These are phyloP conservation scores for Babesia gibsoni DNA, from an alignment of 169 alveolate genomes.

Conservation along the genomic window DNA sequence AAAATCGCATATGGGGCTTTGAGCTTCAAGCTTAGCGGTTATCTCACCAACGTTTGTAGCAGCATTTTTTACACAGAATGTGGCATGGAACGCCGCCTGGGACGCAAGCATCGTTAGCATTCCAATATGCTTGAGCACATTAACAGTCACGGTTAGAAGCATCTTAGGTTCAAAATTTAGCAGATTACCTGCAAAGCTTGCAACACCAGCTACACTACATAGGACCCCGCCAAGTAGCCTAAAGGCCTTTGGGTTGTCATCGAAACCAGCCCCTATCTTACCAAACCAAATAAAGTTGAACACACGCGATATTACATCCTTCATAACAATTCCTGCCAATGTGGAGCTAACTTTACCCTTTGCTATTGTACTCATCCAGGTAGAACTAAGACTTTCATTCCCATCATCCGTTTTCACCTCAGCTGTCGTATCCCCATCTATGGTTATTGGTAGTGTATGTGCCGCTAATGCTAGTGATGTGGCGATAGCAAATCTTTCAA, in stretches of 20 bases:
- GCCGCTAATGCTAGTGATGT: slow-evolving; percentile 29
- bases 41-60: slow-evolving; percentile 55
- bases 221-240: slow-evolving; percentile 41
- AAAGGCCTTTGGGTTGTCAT: slow-evolving; percentile 50
- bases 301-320: slow-evolving; percentile 38
- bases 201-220: slow-evolving; percentile 34
- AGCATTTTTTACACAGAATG: slow-evolving; percentile 30
- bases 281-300: slow-evolving; percentile 55
- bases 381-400: not conserved
- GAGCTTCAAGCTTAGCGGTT: slow-evolving; percentile 58
- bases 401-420: not conserved
- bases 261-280: slow-evolving; percentile 52
- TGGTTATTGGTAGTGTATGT: slow-evolving; percentile 3
- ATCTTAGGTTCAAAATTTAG: slow-evolving; percentile 24
- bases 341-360: slow-evolving; percentile 27
- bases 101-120: slow-evolving; percentile 36
- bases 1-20: slow-evolving; percentile 51
- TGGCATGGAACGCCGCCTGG: slow-evolving; percentile 29
- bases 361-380: slow-evolving; percentile 6
- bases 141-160: slow-evolving; percentile 9
- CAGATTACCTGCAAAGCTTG: slow-evolving; percentile 16
- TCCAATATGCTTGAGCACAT: slow-evolving; percentile 44
- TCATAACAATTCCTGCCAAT: slow-evolving; percentile 20
- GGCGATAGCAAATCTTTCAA: slow-evolving; percentile 39
- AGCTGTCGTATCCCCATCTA: not conserved